phyloP scores from a whole-genome alignment of 2,329 filamentous ascomycete genomes.

The Knufia fluminis region DNA sequence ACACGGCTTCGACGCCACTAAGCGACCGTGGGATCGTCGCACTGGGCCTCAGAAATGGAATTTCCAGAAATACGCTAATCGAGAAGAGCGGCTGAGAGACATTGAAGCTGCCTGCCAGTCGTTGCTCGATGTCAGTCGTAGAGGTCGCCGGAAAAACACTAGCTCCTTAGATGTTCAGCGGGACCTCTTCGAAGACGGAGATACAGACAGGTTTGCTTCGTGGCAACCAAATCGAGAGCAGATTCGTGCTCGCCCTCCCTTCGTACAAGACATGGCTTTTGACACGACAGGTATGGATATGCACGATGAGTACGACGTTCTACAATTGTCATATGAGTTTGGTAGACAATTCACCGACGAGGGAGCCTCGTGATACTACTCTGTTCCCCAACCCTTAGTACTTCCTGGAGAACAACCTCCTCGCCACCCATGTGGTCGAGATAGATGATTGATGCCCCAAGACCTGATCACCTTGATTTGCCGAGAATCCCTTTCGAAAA shows the following conservation, averaged over 20 bases:
- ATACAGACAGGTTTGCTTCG: slow-evolving; percentile 20
- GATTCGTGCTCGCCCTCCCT: slow-evolving; percentile 16
- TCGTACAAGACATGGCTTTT: no score
- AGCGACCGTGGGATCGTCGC: slow-evolving; percentile 22
- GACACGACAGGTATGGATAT: no score
- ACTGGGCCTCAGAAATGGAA: slow-evolving; percentile 20
- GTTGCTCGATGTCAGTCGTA: slow-evolving; percentile 18
- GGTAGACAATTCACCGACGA: no score
- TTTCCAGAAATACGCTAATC: slow-evolving; percentile 19
- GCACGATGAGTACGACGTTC: no score
- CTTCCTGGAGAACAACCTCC: no score
- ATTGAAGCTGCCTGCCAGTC: slow-evolving; percentile 18
- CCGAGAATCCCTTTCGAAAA: no score
- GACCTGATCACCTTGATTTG: no score
- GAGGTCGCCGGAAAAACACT: slow-evolving; percentile 16
- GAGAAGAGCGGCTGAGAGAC: slow-evolving; percentile 18
- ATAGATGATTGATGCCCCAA: no score
- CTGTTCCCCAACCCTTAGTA: no score
- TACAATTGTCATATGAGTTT: no score
- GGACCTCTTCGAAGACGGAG: slow-evolving; percentile 18
- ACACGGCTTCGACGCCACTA: slow-evolving; percentile 19
- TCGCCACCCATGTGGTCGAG: no score
- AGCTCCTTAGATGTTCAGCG: slow-evolving; percentile 13
- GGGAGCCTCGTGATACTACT: no score
- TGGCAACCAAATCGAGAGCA: slow-evolving; percentile 20